A percentile compares a stretch with the other conserved stretches of the same genome.
phyloP scores from a whole-genome alignment of 768 basidiomycete species.

The Leccinum imitatum region DNA sequence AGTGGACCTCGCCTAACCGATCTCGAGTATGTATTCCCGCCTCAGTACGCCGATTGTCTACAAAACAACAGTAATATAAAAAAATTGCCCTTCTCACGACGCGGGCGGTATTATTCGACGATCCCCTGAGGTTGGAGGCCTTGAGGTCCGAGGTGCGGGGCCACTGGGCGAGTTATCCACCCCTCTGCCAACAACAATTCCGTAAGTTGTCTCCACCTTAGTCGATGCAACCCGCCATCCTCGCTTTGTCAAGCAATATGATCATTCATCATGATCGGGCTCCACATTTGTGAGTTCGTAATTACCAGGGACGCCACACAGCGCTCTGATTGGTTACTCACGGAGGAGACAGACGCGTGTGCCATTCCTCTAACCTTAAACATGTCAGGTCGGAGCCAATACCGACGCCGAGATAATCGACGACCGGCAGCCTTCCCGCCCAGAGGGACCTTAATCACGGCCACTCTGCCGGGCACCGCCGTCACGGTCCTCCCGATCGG shows the following conservation, averaged over 20 bases:
- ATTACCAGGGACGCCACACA: conserved; percentile 26
- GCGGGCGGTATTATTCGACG: conserved; percentile 14
- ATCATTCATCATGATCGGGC: conserved; percentile 21
- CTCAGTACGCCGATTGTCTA: conserved; percentile 24
- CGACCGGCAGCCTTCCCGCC: conserved; percentile 14
- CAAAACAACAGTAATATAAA: conserved; percentile 22
- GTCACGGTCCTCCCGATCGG: conserved; percentile 21
- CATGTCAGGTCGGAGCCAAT: conserved; percentile 25
- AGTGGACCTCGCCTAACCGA: conserved; percentile 14
- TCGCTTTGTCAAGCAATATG: conserved; percentile 16
- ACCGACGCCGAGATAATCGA: conserved; percentile 22
- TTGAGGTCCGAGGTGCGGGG: conserved; percentile 3
- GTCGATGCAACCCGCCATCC: conserved; percentile 11
- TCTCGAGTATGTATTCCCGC: conserved; percentile 18
- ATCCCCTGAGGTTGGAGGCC: conserved; percentile 12
- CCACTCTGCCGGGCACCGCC: conserved; percentile 26
- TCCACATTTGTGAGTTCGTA: conserved; percentile 24
- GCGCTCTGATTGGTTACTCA: conserved; percentile 19
- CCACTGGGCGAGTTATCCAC: conserved; percentile 8
- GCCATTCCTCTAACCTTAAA: conserved; percentile 19
- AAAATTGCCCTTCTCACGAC: conserved; percentile 13
- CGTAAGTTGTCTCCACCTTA: conserved; percentile 19
- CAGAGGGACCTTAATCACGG: conserved; percentile 17
- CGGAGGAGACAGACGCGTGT: conserved; percentile 25
- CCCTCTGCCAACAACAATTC: conserved; percentile 11